Base-by-base conservation (phyloP, 208 protist species). In the Acanthamoeba lugdunensis region DNA sequence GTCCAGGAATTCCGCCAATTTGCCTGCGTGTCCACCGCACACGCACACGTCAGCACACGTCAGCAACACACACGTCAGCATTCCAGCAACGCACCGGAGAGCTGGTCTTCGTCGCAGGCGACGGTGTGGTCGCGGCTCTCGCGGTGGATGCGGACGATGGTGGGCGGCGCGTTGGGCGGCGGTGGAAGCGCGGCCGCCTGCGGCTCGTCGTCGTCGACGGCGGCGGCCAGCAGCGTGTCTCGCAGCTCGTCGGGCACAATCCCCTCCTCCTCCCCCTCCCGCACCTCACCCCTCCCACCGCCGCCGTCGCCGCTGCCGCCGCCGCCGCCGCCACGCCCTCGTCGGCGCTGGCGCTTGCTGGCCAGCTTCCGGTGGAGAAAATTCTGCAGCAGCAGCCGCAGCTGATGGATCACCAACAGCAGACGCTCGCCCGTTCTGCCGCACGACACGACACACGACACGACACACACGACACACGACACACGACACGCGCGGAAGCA, bases 1-100 rank as follows among this genome's bases (percentile, higher is more conserved):
- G 45, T 93, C 89, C 89, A 93, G 52, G 41, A 93, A 93, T 37
- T 93, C 89, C 9, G 89, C 89, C 18, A 93, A 45, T 30, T 93
- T 93, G 52, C 48, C 67, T 82, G n/a, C 21, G 11, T 23, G 28
- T 28, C 25, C 61, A 77, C 41, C 18, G 5, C 13, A 41, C 14
- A n/a, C n/a, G 37, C 58, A 92, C 16, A 23, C 89, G 6, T 21
- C 81, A 2, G 13, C 11, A 30, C 23, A 92, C n/a, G 25, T 88
- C n/a, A 21, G 48, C 73, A 58, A 45, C 25, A 28, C 82, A n/a
- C 30, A 33, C 14, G 50, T 37, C 13, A 16, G 30, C 16, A 41
- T 41, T 11, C 21, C 0, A 56, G 50, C 50, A 54, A 56, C 69
- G 69, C 11, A 90, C 84, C 33, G 0, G 84, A 7, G 21, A 90